Evolutionary conservation across 495 filamentous ascomycete genomes (phyloP).

Genomic region (Podospora conica): DNA sequence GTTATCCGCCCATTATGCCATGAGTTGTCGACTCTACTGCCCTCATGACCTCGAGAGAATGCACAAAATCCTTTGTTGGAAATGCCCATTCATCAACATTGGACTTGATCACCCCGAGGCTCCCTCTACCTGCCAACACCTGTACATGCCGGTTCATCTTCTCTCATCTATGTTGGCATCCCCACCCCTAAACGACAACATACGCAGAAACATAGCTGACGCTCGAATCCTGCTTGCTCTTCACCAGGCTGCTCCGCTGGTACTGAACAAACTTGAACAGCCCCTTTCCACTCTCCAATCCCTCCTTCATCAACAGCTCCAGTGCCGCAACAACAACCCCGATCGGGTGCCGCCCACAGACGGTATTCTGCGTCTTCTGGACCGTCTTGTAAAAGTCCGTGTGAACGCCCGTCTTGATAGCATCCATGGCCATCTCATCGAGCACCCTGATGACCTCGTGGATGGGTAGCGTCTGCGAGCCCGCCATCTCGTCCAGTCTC

Average conservation of each 20-base stretch:
- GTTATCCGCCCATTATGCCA: background rate
- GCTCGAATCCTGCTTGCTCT: slow-evolving; percentile 67
- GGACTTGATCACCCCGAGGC: no score
- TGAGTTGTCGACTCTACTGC: background rate
- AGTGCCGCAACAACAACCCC: slow-evolving; percentile 87
- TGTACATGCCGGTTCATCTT: background rate
- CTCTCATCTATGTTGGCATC: background rate
- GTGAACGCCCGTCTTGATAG: slow-evolving; percentile 69
- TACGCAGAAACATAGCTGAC: slow-evolving; percentile 91
- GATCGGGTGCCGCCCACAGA: slow-evolving; percentile 94
- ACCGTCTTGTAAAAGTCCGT: slow-evolving; percentile 61
- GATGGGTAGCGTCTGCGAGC: slow-evolving; percentile 50
- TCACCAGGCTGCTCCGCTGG: slow-evolving; percentile 79
- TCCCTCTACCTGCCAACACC: background rate
- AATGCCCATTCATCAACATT: background rate
- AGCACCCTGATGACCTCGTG: slow-evolving; percentile 80
- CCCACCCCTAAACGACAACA: slow-evolving; percentile 47
- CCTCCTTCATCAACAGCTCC: slow-evolving; percentile 49
- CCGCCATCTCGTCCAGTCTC: slow-evolving; percentile 15
- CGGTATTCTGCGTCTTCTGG: slow-evolving; percentile 74
- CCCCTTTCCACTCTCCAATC: slow-evolving; percentile 41
- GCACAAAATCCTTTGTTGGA: background rate
- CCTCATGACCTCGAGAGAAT: background rate
- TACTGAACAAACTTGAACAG: slow-evolving; percentile 84
- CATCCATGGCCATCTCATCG: slow-evolving; percentile 75